Evolutionary conservation across 805 yeast species (phyloP), one percentile per base, ranked within the genome.

Genomic region (Brettanomyces sp.): DNA sequence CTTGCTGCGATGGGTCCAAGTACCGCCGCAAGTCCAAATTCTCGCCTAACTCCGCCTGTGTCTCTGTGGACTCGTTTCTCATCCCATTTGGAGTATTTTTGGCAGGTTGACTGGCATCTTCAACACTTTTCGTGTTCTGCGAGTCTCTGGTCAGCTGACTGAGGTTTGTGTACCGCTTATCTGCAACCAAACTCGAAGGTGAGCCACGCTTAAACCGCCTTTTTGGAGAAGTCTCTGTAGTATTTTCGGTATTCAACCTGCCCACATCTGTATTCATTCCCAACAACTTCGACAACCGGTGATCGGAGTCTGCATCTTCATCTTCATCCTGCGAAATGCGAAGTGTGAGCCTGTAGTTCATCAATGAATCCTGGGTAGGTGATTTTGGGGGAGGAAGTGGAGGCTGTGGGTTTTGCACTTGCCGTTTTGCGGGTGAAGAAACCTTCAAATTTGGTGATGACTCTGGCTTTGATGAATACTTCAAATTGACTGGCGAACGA

Each of bases 1-100:
- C 79, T 45, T 80, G 58, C 52, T 84, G 88, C 22, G 79, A 83
- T 36, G 78, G 72, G 1, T 80, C 70, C 44, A 81, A 73, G 0
- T 39, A 39, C 18, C 24, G 33, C 9, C 34, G 22, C 43, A 24
- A 2, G 43, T 46, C 21, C 28, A 36, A 3, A 42, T 40, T 11
- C 28, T 40, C 18, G 51, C 47, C 28, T 45, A 45, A 11, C 30
- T 33, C 8, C 41, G 36, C 5, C 32, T 9, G 32, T 28, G 32
- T 6, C 32, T 9, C 32, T 28, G 32, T 28, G 8, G 32, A 28
- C 9, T 28, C 32, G 9, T 28, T 28, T 9, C 32, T 28, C 32
- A 28, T 28, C 32, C 52, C n/a, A n/a, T n/a, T n/a, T n/a, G n/a
- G n/a, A n/a, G n/a, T n/a, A n/a, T n/a, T n/a, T n/a, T n/a, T n/a